Percentiles rank a stretch among this genome's conserved stretches.
Evolutionary conservation across 164 flowering plant genomes (phyloP).

Genomic region (Umbilicus rupestris): DNA sequence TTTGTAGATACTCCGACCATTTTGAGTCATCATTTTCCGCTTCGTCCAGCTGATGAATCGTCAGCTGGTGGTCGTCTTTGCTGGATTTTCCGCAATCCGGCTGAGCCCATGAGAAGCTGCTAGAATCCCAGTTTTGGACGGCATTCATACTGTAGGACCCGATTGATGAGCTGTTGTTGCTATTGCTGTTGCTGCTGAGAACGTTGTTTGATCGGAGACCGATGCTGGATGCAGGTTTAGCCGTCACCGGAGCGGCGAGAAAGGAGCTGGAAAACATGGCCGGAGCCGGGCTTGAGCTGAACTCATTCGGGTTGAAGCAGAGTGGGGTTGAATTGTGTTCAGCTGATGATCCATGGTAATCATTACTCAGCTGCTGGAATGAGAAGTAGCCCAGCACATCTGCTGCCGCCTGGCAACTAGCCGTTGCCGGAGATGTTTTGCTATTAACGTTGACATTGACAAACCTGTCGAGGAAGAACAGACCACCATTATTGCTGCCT

Average conservation of each 20-base stretch:
- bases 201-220: not conserved
- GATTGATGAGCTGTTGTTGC: not conserved
- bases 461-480: not conserved
- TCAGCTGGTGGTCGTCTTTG: not conserved
- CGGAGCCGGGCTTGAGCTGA: not conserved
- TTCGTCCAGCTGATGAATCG: not conserved
- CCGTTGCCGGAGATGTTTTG: not conserved
- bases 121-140: slow-evolving; percentile 1
- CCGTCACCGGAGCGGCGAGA: not conserved
- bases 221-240: not conserved
- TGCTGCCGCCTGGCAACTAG: not conserved
- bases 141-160: not conserved
- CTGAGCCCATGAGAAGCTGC: slow-evolving; percentile 1
- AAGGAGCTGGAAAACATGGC: not conserved
- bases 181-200: not conserved
- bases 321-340: not conserved
- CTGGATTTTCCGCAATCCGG: not conserved
- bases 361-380: not conserved
- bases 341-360: slow-evolving; percentile 1
- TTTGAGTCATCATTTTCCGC: not conserved
- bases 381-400: slow-evolving; percentile 1
- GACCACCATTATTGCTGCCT: not conserved
- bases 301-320: not conserved
- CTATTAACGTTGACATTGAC: not conserved
- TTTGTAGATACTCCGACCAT: slow-evolving; percentile 4